Percentiles rank a stretch among this genome's conserved stretches.
Evolutionary conservation across 2,329 filamentous ascomycete genomes (phyloP).

Genomic region (Sclerotinia trifoliorum): DNA sequence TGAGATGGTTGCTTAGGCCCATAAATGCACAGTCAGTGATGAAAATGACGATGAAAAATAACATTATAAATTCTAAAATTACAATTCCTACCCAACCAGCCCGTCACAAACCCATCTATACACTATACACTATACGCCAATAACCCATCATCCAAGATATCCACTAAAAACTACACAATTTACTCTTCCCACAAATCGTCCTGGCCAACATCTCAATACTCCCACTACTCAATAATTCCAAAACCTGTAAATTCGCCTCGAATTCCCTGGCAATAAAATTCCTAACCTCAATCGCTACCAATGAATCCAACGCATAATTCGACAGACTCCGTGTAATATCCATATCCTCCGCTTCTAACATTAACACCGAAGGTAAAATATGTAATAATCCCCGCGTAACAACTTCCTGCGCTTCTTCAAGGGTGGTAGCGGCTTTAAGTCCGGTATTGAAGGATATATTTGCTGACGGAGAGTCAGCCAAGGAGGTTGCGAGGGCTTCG

Average conservation of each 20-base stretch:
- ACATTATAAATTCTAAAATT: slow-evolving; percentile 2
- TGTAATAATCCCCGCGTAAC: slow-evolving; percentile 48
- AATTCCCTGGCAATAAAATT: slow-evolving; percentile 45
- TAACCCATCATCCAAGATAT: background rate
- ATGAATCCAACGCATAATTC: slow-evolving; percentile 44
- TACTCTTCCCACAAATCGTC: slow-evolving; percentile 48
- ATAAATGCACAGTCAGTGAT: background rate
- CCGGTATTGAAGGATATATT: slow-evolving; percentile 47
- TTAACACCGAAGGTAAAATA: slow-evolving; percentile 50
- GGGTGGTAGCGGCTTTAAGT: slow-evolving; percentile 45
- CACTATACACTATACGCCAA: background rate
- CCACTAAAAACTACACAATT: slow-evolving; percentile 31
- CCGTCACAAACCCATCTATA: background rate
- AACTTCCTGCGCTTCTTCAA: slow-evolving; percentile 48
- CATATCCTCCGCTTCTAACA: slow-evolving; percentile 51
- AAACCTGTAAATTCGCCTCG: slow-evolving; percentile 47
- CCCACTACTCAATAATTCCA: slow-evolving; percentile 54
- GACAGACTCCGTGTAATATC: slow-evolving; percentile 47
- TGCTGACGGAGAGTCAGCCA: slow-evolving; percentile 25
- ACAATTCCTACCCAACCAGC: slow-evolving; percentile 1
- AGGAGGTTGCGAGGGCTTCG: slow-evolving; percentile 39
- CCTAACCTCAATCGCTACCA: slow-evolving; percentile 40
- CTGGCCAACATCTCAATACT: slow-evolving; percentile 50
- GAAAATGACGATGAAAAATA: background rate
- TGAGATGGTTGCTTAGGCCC: background rate